Percentiles rank a stretch among this genome's conserved stretches.
phyloP scores from a whole-genome alignment of 2,329 filamentous ascomycete species.

The Penicillium sp. region DNA sequence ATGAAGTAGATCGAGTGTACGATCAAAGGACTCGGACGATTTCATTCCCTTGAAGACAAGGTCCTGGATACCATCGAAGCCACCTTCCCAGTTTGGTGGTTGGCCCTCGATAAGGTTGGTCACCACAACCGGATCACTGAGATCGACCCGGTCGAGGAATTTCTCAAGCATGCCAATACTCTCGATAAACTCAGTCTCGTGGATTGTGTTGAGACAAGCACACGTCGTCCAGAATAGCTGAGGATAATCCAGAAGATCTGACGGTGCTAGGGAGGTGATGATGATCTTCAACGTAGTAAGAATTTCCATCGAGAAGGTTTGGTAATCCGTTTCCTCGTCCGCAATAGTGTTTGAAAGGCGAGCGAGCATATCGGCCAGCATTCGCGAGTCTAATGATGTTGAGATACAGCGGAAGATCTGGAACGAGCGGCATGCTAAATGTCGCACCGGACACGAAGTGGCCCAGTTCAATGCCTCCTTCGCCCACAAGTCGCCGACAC shows the following conservation, averaged over 20 bases:
- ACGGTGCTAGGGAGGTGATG: slow-evolving; percentile 70
- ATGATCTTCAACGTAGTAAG: slow-evolving; percentile 86
- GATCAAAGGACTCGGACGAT: slow-evolving; percentile 71
- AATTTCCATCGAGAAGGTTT: slow-evolving; percentile 97
- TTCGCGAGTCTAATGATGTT: slow-evolving; percentile 78
- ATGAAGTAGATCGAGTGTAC: slow-evolving; percentile 68
- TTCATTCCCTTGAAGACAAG: slow-evolving; percentile 85
- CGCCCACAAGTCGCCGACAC: slow-evolving; percentile 84
- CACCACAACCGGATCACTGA: slow-evolving; percentile 61
- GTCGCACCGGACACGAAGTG: slow-evolving; percentile 87
- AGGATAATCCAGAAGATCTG: slow-evolving; percentile 77
- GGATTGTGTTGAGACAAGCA: slow-evolving; percentile 91
- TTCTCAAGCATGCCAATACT: slow-evolving; percentile 84
- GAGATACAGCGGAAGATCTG: slow-evolving; percentile 93
- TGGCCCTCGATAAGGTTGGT: slow-evolving; percentile 65
- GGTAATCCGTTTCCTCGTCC: slow-evolving; percentile 85
- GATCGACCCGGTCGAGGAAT: slow-evolving; percentile 72
- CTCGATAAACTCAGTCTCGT: slow-evolving; percentile 88
- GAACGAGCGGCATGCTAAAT: slow-evolving; percentile 92
- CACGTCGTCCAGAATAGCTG: slow-evolving; percentile 97
- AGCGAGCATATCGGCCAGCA: slow-evolving; percentile 95
- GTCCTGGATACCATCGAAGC: slow-evolving; percentile 76
- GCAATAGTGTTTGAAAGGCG: slow-evolving; percentile 93
- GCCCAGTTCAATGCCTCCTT: slow-evolving; percentile 88
- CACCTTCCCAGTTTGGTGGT: slow-evolving; percentile 78